Evolutionary conservation across 2,329 filamentous ascomycete species (phyloP).

Genomic region (Plenodomus lindquistii): DNA sequence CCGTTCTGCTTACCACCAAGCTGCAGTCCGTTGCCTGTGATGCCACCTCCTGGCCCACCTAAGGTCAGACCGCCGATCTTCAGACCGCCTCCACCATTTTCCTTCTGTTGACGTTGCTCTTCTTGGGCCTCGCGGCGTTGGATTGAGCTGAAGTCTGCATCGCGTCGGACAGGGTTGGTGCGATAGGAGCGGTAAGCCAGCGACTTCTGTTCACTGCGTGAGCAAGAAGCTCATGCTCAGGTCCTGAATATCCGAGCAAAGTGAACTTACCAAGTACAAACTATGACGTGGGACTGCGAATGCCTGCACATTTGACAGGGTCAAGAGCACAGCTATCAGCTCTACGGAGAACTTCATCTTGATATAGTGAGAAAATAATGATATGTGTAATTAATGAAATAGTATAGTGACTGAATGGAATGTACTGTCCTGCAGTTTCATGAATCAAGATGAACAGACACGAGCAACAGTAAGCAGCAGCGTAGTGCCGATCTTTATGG

Average conservation of each 20-base stretch:
- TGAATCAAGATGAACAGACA: slow-evolving; percentile 1
- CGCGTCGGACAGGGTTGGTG: slow-evolving; percentile 12
- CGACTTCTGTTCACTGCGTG: slow-evolving; percentile 10
- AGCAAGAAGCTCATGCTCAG: background rate
- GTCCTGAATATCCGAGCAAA: background rate
- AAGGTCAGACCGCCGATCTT: slow-evolving; percentile 37
- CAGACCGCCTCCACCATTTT: slow-evolving; percentile 20
- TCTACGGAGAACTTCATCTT: slow-evolving; percentile 31
- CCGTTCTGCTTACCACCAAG: slow-evolving; percentile 18
- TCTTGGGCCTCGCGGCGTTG: slow-evolving; percentile 8
- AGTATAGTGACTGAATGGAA: background rate
- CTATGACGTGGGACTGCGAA: slow-evolving; percentile 20
- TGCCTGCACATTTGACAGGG: slow-evolving; percentile 25
- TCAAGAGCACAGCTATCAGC: slow-evolving; percentile 22
- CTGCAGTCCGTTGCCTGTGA: slow-evolving; percentile 25
- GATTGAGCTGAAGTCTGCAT: slow-evolving; percentile 3
- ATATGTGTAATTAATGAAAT: too few relatives aligned
- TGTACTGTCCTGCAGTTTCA: slow-evolving; percentile 19
- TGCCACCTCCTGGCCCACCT: slow-evolving; percentile 34
- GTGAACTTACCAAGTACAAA: slow-evolving; percentile 25
- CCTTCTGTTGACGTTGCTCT: slow-evolving; percentile 1
- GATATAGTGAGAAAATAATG: slow-evolving; percentile 1
- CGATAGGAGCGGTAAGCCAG: slow-evolving; percentile 18
- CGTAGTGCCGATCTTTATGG: background rate
- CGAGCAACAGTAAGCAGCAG: background rate